Conservation (phyloP, 768 basidiomycete species). For the Auriscalpium vulgare region DNA sequence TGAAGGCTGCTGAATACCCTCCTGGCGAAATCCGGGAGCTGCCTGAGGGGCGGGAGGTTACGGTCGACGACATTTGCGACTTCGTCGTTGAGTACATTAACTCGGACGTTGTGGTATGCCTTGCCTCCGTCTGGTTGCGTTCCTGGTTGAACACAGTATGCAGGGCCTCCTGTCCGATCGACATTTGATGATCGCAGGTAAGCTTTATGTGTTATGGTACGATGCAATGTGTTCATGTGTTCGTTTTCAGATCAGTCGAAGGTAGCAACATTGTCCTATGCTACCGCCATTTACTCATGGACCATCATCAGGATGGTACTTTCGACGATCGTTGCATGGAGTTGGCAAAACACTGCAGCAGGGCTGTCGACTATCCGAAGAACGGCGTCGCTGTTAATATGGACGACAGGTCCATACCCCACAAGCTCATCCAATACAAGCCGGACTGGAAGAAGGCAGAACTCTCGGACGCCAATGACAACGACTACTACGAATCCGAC, state of each 20-base stretch:
- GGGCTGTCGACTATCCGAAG: slow-evolving; percentile 79
- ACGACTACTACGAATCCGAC: slow-evolving; percentile 64
- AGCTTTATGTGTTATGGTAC: slow-evolving; percentile 12
- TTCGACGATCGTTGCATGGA: slow-evolving; percentile 45
- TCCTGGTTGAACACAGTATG: not conserved
- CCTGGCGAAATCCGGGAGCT: slow-evolving; percentile 18
- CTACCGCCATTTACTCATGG: not conserved
- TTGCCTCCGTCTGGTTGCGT: too few species aligned
- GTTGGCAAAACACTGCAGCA: slow-evolving; percentile 52
- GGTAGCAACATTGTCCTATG: slow-evolving; percentile 24
- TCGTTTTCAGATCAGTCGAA: slow-evolving; percentile 55
- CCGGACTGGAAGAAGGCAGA: slow-evolving; percentile 67
- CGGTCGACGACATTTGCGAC: slow-evolving; percentile 65
- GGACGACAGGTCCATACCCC: slow-evolving; percentile 34
- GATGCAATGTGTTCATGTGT: not conserved
- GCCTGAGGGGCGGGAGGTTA: slow-evolving; percentile 32
- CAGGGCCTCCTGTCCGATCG: slow-evolving; percentile 65
- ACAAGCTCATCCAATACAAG: slow-evolving; percentile 52
- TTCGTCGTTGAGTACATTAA: slow-evolving; percentile 82
- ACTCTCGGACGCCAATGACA: slow-evolving; percentile 34
- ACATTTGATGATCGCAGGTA: slow-evolving; percentile 65
- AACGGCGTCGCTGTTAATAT: slow-evolving; percentile 61
- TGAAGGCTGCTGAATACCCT: slow-evolving; percentile 46
- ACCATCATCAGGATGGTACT: slow-evolving; percentile 44
- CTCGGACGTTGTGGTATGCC: slow-evolving; percentile 65